phyloP scores from a whole-genome alignment of 176 grass and related monocot species.

The Tillandsia fasciculata region DNA sequence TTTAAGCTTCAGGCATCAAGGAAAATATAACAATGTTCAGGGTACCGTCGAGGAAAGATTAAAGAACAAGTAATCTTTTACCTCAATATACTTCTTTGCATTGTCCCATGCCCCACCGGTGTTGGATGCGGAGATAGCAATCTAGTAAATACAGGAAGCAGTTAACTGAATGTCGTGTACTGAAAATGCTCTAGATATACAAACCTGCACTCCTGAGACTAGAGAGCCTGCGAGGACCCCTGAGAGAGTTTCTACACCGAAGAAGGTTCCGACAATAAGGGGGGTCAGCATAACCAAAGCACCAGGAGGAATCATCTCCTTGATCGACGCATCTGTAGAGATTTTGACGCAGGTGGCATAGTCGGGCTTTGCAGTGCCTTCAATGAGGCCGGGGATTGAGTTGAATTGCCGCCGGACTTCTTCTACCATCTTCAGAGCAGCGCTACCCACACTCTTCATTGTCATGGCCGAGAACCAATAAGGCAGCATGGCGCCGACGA shows the following conservation, averaged over 20 bases:
- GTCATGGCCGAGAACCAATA: constrained; percentile 66
- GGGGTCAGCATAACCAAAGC: constrained; percentile 50
- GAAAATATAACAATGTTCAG: neutral
- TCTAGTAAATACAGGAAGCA: constrained; percentile 6
- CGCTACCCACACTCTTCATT: constrained; percentile 36
- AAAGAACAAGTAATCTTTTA: neutral
- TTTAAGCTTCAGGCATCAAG: neutral
- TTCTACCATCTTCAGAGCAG: constrained; percentile 45
- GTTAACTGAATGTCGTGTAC: neutral
- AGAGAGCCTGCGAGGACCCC: constrained; percentile 40
- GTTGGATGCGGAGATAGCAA: constrained; percentile 46
- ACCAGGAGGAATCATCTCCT: constrained; percentile 39
- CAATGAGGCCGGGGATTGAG: constrained; percentile 31
- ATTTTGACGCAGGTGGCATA: constrained; percentile 45
- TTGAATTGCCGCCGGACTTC: constrained; percentile 45
- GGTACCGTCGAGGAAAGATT: neutral
- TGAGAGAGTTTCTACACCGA: constrained; percentile 41
- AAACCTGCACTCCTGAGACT: constrained; percentile 33
- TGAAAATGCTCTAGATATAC: neutral
- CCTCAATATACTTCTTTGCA: constrained; percentile 58
- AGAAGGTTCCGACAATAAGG: constrained; percentile 31
- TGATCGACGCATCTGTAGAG: constrained; percentile 38
- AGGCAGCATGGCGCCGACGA: constrained; percentile 43
- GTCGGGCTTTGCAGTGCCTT: constrained; percentile 29
- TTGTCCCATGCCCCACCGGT: constrained; percentile 49